A percentile compares a stretch with the other conserved stretches of the same genome.
phyloP scores from a whole-genome alignment of 2,329 filamentous ascomycete genomes.

The Aureobasidium sp. region DNA sequence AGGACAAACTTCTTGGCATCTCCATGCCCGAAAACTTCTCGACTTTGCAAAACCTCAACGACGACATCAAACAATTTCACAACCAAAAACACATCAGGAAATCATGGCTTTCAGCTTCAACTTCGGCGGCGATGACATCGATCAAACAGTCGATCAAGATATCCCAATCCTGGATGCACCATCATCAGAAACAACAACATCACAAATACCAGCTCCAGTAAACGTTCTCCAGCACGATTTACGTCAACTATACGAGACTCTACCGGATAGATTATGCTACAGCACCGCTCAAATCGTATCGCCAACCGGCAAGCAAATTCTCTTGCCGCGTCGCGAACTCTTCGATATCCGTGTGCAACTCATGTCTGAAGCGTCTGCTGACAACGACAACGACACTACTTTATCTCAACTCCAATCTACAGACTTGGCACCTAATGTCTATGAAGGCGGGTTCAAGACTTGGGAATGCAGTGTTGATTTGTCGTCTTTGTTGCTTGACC shows the following conservation, averaged over 20 bases:
- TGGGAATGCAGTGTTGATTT: slow-evolving; percentile 83
- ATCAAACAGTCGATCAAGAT: slow-evolving; percentile 32
- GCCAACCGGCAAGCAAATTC: slow-evolving; percentile 48
- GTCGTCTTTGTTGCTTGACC: slow-evolving; percentile 54
- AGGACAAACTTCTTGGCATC: background rate
- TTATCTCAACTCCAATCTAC: slow-evolving; percentile 59
- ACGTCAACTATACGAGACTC: slow-evolving; percentile 34
- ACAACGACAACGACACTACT: slow-evolving; percentile 39
- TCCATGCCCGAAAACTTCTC: slow-evolving; percentile 2
- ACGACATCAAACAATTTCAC: background rate
- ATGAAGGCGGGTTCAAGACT: slow-evolving; percentile 83
- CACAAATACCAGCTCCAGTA: slow-evolving; percentile 2
- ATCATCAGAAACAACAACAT: background rate
- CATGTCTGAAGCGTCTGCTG: slow-evolving; percentile 58
- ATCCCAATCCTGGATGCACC: slow-evolving; percentile 2
- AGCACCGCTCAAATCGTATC: slow-evolving; percentile 54
- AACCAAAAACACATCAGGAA: background rate
- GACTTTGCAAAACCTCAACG: background rate
- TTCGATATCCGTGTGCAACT: slow-evolving; percentile 77
- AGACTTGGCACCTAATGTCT: slow-evolving; percentile 74
- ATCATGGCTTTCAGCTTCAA: slow-evolving; percentile 48
- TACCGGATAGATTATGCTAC: slow-evolving; percentile 71
- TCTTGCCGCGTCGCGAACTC: slow-evolving; percentile 65
- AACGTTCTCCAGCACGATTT: slow-evolving; percentile 33
- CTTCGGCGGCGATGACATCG: slow-evolving; percentile 54